A percentile compares a stretch with the other conserved stretches of the same genome.
Evolutionary conservation across 75 land plant species (phyloP).

Genomic region (Selaginella tamariscina): DNA sequence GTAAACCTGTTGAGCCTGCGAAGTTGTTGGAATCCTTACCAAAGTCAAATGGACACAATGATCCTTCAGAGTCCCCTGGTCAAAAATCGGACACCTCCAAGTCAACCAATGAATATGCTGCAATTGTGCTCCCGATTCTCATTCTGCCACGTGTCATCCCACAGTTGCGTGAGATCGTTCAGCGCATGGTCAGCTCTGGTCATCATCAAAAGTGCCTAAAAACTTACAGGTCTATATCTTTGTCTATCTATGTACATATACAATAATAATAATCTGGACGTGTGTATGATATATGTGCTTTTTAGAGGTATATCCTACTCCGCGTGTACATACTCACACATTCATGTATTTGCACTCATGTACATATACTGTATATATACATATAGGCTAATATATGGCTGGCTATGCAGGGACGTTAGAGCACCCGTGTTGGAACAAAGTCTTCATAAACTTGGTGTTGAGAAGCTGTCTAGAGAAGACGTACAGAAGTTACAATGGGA

Average conservation of each 20-base stretch:
- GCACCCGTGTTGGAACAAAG: constrained; percentile 63
- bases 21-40: constrained; percentile 63
- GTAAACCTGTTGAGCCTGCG: constrained; percentile 76
- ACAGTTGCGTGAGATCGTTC: constrained; percentile 55
- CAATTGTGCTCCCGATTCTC: constrained; percentile 40
- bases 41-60: constrained; percentile 24
- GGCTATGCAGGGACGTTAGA: constrained; percentile 49
- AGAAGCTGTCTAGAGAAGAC: constrained; percentile 77
- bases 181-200: constrained; percentile 61
- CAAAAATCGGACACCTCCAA: background rate
- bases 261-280: too few species aligned
- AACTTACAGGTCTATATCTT: constrained; percentile 50
- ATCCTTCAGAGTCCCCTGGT: background rate
- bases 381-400: background rate
- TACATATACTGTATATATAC: background rate
- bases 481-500: constrained; percentile 93
- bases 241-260: too few species aligned
- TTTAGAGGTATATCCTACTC: too few species aligned
- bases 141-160: constrained; percentile 64
- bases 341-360: background rate
- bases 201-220: constrained; percentile 46
- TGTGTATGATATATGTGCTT: too few species aligned
- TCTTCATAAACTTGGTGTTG: constrained; percentile 76
- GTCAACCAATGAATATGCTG: constrained; percentile 5
- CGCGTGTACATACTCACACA: constrained; percentile 7